phyloP scores from a whole-genome alignment of 306 rosid genomes.

The Quercus wislizeni region DNA sequence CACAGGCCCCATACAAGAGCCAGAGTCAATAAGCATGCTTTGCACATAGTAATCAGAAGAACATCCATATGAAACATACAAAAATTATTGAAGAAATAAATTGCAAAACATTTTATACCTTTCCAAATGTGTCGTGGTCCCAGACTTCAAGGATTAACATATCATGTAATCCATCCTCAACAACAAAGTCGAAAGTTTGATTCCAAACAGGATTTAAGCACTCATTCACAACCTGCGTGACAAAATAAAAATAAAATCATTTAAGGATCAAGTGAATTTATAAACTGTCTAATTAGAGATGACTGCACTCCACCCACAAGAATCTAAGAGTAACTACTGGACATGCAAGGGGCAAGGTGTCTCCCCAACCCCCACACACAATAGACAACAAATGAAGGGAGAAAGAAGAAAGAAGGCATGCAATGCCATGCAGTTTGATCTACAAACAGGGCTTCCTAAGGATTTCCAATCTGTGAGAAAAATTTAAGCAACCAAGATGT shows the following conservation, averaged over 20 bases:
- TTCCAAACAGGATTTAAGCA: conserved; percentile 95
- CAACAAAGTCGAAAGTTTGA: conserved; percentile 94
- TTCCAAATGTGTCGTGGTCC: conserved; percentile 97
- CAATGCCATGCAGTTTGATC: neutral
- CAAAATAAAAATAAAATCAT: conserved; percentile 2
- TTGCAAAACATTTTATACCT: conserved; percentile 46
- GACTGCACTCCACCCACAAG: neutral
- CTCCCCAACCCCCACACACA: neutral
- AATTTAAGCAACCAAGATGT: conserved; percentile 16
- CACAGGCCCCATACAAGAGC: neutral
- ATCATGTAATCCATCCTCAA: conserved; percentile 95
- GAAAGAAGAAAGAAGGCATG: neutral
- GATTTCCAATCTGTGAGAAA: conserved; percentile 8
- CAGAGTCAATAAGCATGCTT: neutral
- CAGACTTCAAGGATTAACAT: conserved; percentile 87
- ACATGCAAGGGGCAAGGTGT: conserved; percentile 5
- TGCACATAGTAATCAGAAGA: neutral
- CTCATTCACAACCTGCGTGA: conserved; percentile 83
- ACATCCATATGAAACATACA: neutral
- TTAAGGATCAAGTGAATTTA: conserved; percentile 15
- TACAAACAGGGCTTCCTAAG: neutral
- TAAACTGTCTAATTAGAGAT: conserved; percentile 5
- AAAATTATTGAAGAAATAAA: neutral
- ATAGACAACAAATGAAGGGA: conserved; percentile 5
- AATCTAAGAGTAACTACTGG: conserved; percentile 6